Base-by-base conservation (phyloP, 495 filamentous ascomycete species). In the Lasiosphaeria ovina region DNA sequence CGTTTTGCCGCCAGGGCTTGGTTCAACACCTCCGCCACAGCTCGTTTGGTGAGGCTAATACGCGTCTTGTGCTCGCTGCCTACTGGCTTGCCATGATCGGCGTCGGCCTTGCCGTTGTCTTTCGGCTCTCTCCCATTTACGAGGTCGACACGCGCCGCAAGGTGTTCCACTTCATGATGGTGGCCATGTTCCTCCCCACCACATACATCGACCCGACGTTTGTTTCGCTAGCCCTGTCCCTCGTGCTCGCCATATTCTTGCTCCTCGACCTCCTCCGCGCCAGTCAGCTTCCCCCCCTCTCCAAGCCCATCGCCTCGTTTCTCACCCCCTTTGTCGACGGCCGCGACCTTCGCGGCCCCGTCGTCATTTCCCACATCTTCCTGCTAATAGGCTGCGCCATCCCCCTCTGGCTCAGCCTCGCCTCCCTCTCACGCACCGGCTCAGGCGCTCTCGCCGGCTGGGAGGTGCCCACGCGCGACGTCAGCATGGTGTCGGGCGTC, bases 151-250 rank as follows among this genome's bases (percentile, higher is more conserved):
- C 94, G 3, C 84, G 94, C n/a, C 85, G 94, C 42, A 99, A 99
- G 74, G 89, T 99, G 9, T 99, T 99, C 74, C 94, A 99, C 72
- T 94, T 93, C 62, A 96, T 92, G 85, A 97, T 97, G 85, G 92
- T 98, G 40, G 82, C 85, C 47, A 96, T 99, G 90, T 89, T 99
- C 62, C 81, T 97, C 3, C 91, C 94, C 10, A 84, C 89, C 2
- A 87, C 86, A 3, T 95, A 87, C 67, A 72, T 97, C 61, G 95
- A 98, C 71, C 95, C 94, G 7, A 72, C 85, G 16, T 98, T 92
- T 69, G 84, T 85, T 50, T 84, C 90, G 1, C 81, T 98, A 6
- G 89, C 91, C 2, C 76, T 98, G 49, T 79, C 78, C 1, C 74
- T 96, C 33, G 83, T 90, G 14, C 81, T 98, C 35, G 82, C 86